Evolutionary conservation across 2,329 filamentous ascomycete genomes (phyloP), one percentile per base, ranked within the genome.

Genomic region (Aspergillus carbonarius): DNA sequence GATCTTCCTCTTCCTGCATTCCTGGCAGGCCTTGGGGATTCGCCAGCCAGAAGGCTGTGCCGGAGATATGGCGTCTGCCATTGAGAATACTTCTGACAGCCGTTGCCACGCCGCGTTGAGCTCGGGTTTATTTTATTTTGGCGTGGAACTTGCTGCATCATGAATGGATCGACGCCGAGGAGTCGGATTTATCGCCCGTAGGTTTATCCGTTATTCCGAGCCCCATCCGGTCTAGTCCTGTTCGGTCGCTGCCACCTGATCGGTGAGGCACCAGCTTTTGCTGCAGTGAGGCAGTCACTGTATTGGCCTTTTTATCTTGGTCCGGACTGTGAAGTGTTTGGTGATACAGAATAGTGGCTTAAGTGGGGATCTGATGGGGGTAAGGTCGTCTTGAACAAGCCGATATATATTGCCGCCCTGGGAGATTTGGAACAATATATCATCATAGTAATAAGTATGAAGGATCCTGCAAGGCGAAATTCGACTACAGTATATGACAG

Each of bases 1-100:
- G 62, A 77, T 76, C 64, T 78, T 78, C 54, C 75, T 68, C 54
- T 74, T 71, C 18, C 76, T 71, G 57, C 76, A 78, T 60, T 77
- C 75, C 62, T 77, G 70, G 54, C 76, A 78, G 0, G 76, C 75
- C 50, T 75, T 75, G 32, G 74, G 65, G 39, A 74, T 74, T 32
- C 73, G 69, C 72, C 71, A 74, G n/a, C 68, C 65, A 1, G 66
- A 53, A 18, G 60, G 51, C 18, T 65, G 62, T 3, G 59, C 23
- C n/a, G 60, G 46, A 32, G 63, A 59, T 12, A 57, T 57, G 13
- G 60, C 40, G 35, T 73, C 71, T 53, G 62, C 63, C 71, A 73
- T 73, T 40, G 59, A 51, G 40, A 47, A 27, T n/a, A 23, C 32
- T 42, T 34, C 8, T 4, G 9, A n/a, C 10, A 32, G 8, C 32